Evolutionary conservation across 495 filamentous ascomycete species (phyloP), one percentile per base, ranked within the genome.

Genomic region (Penicillium pulvis): DNA sequence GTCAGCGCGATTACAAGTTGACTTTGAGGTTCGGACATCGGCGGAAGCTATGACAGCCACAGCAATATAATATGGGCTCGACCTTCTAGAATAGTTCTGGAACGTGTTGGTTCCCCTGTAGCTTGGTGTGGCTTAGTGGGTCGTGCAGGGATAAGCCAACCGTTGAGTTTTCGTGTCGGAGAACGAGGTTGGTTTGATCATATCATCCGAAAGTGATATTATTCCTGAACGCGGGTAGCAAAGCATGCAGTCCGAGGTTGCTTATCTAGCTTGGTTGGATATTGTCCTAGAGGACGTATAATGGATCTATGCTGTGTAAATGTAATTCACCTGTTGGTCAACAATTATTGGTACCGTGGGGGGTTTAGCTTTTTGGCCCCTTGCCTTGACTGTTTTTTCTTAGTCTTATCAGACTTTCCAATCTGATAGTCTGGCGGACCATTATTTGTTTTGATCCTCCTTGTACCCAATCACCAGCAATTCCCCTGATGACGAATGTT

Each of bases 31-130:
- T 47, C 58, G 47, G 46, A 43, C 47, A 44, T 55, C 45, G 51
- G 16, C 51, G 51, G 46, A 41, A 36, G 23, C 43, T 41, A 59
- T 56, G 55, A 49, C 61, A 59, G 63, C 63, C 63, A 60, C 62
- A 47, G 43, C 31, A 45, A 39, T 52, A 53, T 36, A 56, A 61
- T 53, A 50, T 52, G 31, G 55, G 51, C 12, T 50, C 39, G 51
- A 58, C 55, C 58, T 65, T 65, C 62, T 61, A 65, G 62, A 65
- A 61, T 50, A 31, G 54, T 58, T 61, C 58, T 61, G 58, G 58
- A 58, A 56, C 51, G 41, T 55, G 42, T 55, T 48, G 35, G 26
- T 47, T 43, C 47, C 53, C 43, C 16, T 16, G 36, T 53, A 49
- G 46, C 51, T 41, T 26, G 20, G 16, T 53, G 51, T 53, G 35